Evolutionary conservation across 177 flowering plant genomes (phyloP).

Genomic region (Tripterygium wilfordii): DNA sequence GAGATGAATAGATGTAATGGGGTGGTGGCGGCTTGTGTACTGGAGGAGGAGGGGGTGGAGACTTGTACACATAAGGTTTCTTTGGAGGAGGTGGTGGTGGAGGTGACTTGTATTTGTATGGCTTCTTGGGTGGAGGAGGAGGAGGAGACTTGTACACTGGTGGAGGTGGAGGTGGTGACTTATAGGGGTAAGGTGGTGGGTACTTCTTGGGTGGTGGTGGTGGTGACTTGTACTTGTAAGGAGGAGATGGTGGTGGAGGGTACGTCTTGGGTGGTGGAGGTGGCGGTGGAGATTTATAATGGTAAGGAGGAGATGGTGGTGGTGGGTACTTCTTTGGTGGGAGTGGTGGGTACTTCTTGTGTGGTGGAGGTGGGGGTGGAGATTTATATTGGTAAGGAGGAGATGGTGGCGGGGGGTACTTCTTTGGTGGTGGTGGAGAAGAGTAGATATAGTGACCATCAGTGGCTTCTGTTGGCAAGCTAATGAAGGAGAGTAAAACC

Average conservation of each 20-base stretch:
- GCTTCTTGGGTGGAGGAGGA: conserved; percentile 22
- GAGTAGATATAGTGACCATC: conserved; percentile 9
- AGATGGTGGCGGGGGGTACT: conserved; percentile 23
- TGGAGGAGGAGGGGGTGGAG: conserved; percentile 23
- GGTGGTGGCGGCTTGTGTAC: conserved; percentile 17
- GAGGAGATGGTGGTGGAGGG: conserved; percentile 18
- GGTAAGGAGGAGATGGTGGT: conserved; percentile 5
- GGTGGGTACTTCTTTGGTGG: too few species aligned
- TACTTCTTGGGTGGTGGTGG: conserved; percentile 11
- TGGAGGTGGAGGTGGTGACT: conserved; percentile 14
- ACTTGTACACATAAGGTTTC: conserved; percentile 16
- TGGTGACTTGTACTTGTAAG: conserved; percentile 15
- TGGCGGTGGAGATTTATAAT: conserved; percentile 8
- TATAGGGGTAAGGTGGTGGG: conserved; percentile 10
- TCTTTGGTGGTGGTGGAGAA: conserved; percentile 25
- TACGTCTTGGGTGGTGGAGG: conserved; percentile 4
- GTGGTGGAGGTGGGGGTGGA: conserved; percentile 25
- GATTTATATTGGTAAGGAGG: conserved; percentile 17
- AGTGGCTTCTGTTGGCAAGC: conserved; percentile 20
- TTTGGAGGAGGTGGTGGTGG: conserved; percentile 20
- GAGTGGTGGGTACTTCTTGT: conserved; percentile 1
- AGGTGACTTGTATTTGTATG: conserved; percentile 9
- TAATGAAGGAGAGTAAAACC: conserved; percentile 29
- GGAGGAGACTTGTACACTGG: conserved; percentile 1
- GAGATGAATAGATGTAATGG: conserved; percentile 20